phyloP scores from a whole-genome alignment of 2,329 filamentous ascomycete species.

The Apiospora rasikravindrae region DNA sequence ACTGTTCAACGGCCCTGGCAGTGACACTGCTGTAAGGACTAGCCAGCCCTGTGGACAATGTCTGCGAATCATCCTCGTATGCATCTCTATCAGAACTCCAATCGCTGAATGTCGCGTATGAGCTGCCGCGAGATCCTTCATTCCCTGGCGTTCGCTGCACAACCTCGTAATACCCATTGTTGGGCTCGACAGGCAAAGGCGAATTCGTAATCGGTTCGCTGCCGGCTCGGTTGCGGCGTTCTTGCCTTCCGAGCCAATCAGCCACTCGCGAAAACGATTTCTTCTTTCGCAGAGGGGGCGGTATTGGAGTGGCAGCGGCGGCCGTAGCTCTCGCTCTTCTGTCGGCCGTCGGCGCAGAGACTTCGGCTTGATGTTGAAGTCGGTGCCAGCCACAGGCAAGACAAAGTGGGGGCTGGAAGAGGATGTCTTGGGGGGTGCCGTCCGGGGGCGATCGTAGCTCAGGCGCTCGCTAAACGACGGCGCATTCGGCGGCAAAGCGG shows the following conservation, averaged over 20 bases:
- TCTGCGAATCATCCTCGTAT: slow-evolving; percentile 44
- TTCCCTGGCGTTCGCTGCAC: slow-evolving; percentile 39
- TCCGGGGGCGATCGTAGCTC: slow-evolving; percentile 49
- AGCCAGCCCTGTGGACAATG: slow-evolving; percentile 50
- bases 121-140: slow-evolving; percentile 46
- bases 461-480: slow-evolving; percentile 64
- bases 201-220: slow-evolving; percentile 60
- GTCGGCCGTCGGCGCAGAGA: not conserved
- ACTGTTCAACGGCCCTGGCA: slow-evolving; percentile 45
- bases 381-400: slow-evolving; percentile 24
- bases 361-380: not conserved
- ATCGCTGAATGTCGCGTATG: slow-evolving; percentile 54
- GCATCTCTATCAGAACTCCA: slow-evolving; percentile 43
- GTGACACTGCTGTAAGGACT: slow-evolving; percentile 53
- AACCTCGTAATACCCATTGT: slow-evolving; percentile 65
- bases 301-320: slow-evolving; percentile 62
- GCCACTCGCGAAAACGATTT: slow-evolving; percentile 69
- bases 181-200: slow-evolving; percentile 55
- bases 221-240: slow-evolving; percentile 39
- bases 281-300: slow-evolving; percentile 69
- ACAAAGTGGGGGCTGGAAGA: slow-evolving; percentile 43
- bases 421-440: slow-evolving; percentile 39
- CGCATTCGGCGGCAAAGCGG: slow-evolving; percentile 60
- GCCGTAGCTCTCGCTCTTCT: slow-evolving; percentile 41
- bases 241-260: slow-evolving; percentile 57